phyloP scores from a whole-genome alignment of 257 asterid genomes.

The Fraxinus americana region DNA sequence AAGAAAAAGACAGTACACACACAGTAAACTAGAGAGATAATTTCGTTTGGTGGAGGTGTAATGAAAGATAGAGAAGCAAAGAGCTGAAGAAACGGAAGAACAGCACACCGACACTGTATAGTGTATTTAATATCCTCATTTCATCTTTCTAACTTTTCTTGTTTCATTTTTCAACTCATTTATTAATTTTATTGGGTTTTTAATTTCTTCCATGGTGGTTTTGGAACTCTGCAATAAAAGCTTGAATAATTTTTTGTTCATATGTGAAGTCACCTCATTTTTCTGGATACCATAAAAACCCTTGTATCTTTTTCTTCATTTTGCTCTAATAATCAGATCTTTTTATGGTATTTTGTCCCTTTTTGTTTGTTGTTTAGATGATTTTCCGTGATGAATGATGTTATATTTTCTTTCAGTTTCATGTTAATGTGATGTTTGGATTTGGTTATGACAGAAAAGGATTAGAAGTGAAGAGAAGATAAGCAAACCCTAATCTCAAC shows the following conservation, averaged over 20 bases:
- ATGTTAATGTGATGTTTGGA: background rate
- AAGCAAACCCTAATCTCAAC: background rate
- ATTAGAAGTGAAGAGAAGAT: slow-evolving; percentile 10
- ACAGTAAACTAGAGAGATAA: background rate
- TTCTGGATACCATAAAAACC: background rate
- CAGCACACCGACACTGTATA: slow-evolving; percentile 18
- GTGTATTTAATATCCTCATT: slow-evolving; percentile 54
- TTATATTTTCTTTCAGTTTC: background rate
- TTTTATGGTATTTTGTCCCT: background rate
- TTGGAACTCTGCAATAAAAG: slow-evolving; percentile 10
- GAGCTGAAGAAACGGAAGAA: slow-evolving; percentile 17
- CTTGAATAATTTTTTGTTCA: background rate
- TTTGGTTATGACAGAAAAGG: background rate
- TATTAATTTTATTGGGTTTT: slow-evolving; percentile 16
- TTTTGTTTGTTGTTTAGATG: background rate
- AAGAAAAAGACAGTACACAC: slow-evolving; percentile 11
- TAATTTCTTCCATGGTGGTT: slow-evolving; percentile 16
- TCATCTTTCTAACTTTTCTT: slow-evolving; percentile 25
- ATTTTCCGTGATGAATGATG: background rate
- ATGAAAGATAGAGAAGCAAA: slow-evolving; percentile 11
- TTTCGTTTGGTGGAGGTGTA: slow-evolving; percentile 23
- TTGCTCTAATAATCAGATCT: background rate
- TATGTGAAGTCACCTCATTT: background rate
- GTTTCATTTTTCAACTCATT: slow-evolving; percentile 29
- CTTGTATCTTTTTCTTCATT: background rate